These are phyloP conservation scores for Euphorbia peplus DNA, from an alignment of 345 rosid species.

Conservation along the genomic window DNA sequence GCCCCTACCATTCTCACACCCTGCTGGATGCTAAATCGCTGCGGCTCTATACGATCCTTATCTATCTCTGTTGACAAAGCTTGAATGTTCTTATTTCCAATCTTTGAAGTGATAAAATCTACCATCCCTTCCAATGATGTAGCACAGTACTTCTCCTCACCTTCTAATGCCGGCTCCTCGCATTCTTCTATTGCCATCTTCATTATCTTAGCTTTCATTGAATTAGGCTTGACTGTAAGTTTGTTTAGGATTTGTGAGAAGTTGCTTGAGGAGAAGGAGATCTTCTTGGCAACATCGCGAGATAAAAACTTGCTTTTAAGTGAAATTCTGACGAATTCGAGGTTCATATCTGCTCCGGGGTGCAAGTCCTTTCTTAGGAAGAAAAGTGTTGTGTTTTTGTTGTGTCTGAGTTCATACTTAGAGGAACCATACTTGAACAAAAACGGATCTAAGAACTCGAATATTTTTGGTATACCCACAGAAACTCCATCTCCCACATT, in stretches of 20 bases:
- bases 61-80: conserved; percentile 2
- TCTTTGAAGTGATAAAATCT: conserved; percentile 11
- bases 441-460: background rate
- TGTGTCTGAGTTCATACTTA: background rate
- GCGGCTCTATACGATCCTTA: background rate
- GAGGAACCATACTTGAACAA: background rate
- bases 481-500: conserved; percentile 9
- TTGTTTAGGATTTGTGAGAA: conserved; percentile 7
- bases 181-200: conserved; percentile 11
- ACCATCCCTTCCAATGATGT: conserved; percentile 16
- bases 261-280: conserved; percentile 17
- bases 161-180: conserved; percentile 9
- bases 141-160: conserved; percentile 18
- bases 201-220: conserved; percentile 11
- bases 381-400: conserved; percentile 2
- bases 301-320: conserved; percentile 10
- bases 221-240: conserved; percentile 3
- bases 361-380: conserved; percentile 9
- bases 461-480: background rate
- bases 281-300: conserved; percentile 2
- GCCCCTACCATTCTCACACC: conserved; percentile 4
- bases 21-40: background rate
- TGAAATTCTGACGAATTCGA: conserved; percentile 4
- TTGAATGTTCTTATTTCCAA: conserved; percentile 5
- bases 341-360: conserved; percentile 2